Base-by-base conservation (phyloP, 805 yeast species). In the Monosporozyma aerobia region DNA sequence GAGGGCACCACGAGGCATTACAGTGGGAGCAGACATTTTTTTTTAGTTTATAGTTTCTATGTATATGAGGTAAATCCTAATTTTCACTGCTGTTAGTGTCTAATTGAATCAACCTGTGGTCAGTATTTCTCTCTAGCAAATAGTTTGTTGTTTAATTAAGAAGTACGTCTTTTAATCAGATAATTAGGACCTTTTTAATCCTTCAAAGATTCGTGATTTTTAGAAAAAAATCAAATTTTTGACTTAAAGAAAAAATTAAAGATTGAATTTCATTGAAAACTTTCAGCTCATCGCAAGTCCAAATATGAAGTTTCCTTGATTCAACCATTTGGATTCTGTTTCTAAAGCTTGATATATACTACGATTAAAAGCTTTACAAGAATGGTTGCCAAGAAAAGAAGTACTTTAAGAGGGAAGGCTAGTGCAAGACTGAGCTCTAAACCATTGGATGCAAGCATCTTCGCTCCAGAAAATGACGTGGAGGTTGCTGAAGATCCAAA, bases 381-480 rank as follows among this genome's bases (percentile, higher is more conserved):
- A 27, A 65, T 64, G 80, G 79, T 71, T 23, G 73, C 75, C 19
- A 75, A 72, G 53, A 77, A 76, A 61, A 76, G 80, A 68, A 69
- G 71, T 9, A 73, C 74, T 27, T 62, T 78, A 44, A 70, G 81
- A 58, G 54, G 70, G 3, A 77, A 75, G 58, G 69, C 68, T 0
- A 70, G 73, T 1, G 62, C 69, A 52, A 69, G 60, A 50, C 25
- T 51, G 9, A 57, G 56, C 11, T 59, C 59, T 22, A 56, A 69
- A 6, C 65, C 71, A 33, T 63, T 64, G 23, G 74, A 70, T 55
- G 70, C 73, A 46, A 63, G 40, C 6, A 45, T 45, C n/a, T 45
- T 45, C 19, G 30, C 13, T 27, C 50, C 44, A 48, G 44, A 32
- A 35, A 9, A 32, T 27, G 32, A 23, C 3, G 16, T 47, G 23